phyloP scores from a whole-genome alignment of 1,139 yeast genomes.

The Geotrichum reessii region DNA sequence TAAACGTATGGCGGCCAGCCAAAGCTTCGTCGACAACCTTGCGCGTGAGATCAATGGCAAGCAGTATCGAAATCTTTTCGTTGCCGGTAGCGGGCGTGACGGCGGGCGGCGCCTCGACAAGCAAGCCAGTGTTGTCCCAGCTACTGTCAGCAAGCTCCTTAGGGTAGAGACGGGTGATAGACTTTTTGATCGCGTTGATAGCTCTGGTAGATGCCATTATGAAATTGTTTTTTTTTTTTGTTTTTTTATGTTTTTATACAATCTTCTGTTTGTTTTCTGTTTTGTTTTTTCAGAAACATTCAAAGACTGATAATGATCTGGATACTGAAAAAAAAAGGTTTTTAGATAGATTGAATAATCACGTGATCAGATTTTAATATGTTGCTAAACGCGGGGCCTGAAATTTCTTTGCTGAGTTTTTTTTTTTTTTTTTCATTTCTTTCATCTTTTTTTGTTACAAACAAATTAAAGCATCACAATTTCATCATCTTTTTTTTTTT shows the following conservation, averaged over 20 bases:
- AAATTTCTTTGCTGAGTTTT: not conserved
- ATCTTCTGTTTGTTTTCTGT: not conserved
- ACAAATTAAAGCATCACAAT: not conserved
- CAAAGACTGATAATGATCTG: not conserved
- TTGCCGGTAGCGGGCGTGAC: conserved; percentile 16
- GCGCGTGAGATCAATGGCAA: conserved; percentile 81
- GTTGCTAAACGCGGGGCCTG: not conserved
- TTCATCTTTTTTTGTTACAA: not conserved
- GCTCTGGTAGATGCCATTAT: conserved; percentile 21
- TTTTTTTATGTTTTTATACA: too few relatives aligned
- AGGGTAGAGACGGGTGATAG: conserved; percentile 65
- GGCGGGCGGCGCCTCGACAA: conserved; percentile 56
- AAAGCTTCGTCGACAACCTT: conserved; percentile 85
- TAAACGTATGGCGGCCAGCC: conserved; percentile 41
- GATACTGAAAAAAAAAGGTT: too few relatives aligned
- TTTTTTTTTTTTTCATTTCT: not conserved
- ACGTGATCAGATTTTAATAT: not conserved
- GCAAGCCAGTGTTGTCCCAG: conserved; percentile 92
- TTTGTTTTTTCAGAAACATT: not conserved
- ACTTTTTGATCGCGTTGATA: conserved; percentile 18
- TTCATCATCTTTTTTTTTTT: not conserved
- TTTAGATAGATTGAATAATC: too few relatives aligned
- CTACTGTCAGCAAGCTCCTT: conserved; percentile 68
- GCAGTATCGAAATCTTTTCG: conserved; percentile 45
- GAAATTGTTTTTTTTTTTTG: not conserved